A percentile compares a stretch with the other conserved stretches of the same genome.
These are phyloP conservation scores for Aureobasidium sp. DNA, from an alignment of 2,329 filamentous ascomycete genomes.

Conservation along the genomic window DNA sequence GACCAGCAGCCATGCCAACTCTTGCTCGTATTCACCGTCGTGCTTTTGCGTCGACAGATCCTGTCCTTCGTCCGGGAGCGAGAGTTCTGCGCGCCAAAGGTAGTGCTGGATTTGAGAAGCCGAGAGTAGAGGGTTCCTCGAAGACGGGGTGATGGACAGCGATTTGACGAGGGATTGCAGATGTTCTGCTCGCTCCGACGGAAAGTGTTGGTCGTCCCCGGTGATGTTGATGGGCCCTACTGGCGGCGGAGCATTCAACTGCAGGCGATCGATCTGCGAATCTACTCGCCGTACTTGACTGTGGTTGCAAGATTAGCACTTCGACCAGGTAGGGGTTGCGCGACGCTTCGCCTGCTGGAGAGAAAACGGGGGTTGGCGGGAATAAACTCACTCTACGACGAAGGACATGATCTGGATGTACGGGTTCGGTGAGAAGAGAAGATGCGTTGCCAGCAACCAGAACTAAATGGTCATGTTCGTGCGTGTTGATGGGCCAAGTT, in stretches of 20 bases:
- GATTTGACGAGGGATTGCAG: slow-evolving; percentile 24
- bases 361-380: background rate
- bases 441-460: background rate
- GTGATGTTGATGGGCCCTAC: slow-evolving; percentile 15
- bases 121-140: slow-evolving; percentile 17
- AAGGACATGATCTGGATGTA: slow-evolving; percentile 27
- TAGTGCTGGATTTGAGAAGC: slow-evolving; percentile 14
- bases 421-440: background rate
- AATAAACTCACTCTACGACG: slow-evolving; percentile 26
- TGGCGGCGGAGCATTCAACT: slow-evolving; percentile 36
- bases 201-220: slow-evolving; percentile 18
- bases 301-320: background rate
- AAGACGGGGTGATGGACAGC: slow-evolving; percentile 15
- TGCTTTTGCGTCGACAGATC: slow-evolving; percentile 10
- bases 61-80: slow-evolving; percentile 9
- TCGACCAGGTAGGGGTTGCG: background rate
- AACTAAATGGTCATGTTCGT: background rate
- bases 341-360: background rate
- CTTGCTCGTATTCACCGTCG: slow-evolving; percentile 54
- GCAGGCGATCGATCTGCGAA: slow-evolving; percentile 50
- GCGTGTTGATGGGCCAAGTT: background rate
- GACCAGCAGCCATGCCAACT: slow-evolving; percentile 84
- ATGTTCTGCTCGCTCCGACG: slow-evolving; percentile 25
- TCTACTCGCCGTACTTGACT: slow-evolving; percentile 54
- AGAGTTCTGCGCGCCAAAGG: slow-evolving; percentile 13